Conservation (phyloP, 208 protist genomes). For the Leishmania lainsoni region DNA sequence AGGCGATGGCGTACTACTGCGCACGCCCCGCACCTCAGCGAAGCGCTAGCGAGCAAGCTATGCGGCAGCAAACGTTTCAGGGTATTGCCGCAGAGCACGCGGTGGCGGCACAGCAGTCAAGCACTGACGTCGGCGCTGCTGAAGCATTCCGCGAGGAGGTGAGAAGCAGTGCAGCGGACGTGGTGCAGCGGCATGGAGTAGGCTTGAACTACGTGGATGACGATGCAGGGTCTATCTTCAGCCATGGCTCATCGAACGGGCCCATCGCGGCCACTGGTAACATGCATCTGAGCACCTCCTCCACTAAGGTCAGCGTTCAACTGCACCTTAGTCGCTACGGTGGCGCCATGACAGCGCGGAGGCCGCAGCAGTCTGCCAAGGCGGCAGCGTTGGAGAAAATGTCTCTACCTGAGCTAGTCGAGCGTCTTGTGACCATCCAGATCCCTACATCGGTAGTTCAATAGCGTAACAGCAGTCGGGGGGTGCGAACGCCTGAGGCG, state of each 20-base stretch:
- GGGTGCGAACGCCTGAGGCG: background rate
- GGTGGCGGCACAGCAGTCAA: background rate
- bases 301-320: slow-evolving; percentile 58
- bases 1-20: slow-evolving; percentile 41
- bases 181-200: background rate
- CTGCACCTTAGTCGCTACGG: slow-evolving; percentile 49
- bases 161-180: background rate
- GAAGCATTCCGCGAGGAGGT: background rate
- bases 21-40: background rate
- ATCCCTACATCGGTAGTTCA: background rate
- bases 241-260: slow-evolving; percentile 71
- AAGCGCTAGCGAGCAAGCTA: slow-evolving; percentile 12
- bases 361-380: background rate
- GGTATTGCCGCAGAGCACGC: slow-evolving; percentile 22
- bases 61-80: slow-evolving; percentile 19
- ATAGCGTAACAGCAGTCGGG: background rate
- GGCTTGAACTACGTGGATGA: background rate
- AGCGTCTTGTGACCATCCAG: slow-evolving; percentile 60
- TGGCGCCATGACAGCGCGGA: slow-evolving; percentile 43
- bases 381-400: slow-evolving; percentile 25
- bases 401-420: slow-evolving; percentile 57
- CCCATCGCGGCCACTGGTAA: slow-evolving; percentile 71
- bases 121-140: background rate
- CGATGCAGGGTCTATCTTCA: slow-evolving; percentile 69
- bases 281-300: slow-evolving; percentile 50